Conservation (phyloP, 805 yeast species). For the Deakozyma indianensis region DNA sequence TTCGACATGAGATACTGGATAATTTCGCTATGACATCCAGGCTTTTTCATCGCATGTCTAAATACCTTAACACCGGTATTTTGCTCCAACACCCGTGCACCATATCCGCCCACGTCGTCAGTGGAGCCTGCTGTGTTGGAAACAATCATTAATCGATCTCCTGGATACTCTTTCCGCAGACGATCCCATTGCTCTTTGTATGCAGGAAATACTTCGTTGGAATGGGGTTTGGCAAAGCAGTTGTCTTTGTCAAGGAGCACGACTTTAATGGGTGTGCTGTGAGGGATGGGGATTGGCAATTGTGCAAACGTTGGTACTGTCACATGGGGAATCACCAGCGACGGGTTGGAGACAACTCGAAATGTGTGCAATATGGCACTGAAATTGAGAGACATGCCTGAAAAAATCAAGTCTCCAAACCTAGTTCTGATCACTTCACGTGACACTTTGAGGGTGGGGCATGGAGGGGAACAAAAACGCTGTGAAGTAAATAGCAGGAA, state of each 20-base stretch:
- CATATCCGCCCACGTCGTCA: constrained; percentile 45
- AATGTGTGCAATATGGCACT: background rate
- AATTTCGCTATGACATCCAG: constrained; percentile 41
- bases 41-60: constrained; percentile 21
- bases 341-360: constrained; percentile 37
- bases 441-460: background rate
- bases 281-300: constrained; percentile 36
- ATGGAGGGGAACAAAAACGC: background rate
- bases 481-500: background rate
- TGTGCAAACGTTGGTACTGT: constrained; percentile 43
- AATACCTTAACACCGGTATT: constrained; percentile 29
- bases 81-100: constrained; percentile 49
- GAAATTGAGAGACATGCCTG: background rate
- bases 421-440: background rate
- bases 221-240: constrained; percentile 79
- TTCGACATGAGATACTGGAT: constrained; percentile 38
- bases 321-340: constrained; percentile 54
- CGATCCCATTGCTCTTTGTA: constrained; percentile 43
- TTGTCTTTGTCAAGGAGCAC: constrained; percentile 89
- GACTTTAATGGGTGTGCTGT: constrained; percentile 38
- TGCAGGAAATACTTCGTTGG: constrained; percentile 64
- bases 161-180: constrained; percentile 45
- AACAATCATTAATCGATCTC: constrained; percentile 54
- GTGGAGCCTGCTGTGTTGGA: constrained; percentile 88
- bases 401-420: background rate